These are phyloP conservation scores for Dictyostelium capitatum DNA, from an alignment of 78 protist genomes.

Conservation along the genomic window DNA sequence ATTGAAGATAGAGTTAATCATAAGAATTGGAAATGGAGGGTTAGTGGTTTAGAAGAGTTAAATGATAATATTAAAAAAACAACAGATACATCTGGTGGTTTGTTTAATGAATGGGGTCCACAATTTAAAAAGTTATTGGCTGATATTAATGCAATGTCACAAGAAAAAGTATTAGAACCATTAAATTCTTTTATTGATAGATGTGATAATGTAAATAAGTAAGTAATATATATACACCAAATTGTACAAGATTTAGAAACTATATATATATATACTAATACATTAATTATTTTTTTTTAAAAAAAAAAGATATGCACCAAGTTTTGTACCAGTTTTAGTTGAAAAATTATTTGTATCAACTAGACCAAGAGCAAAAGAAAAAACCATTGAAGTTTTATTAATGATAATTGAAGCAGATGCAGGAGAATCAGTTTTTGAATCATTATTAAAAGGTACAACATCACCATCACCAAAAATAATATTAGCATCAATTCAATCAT, in stretches of 20 bases:
- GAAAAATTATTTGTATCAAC: slow-evolving; percentile 57
- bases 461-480: slow-evolving; percentile 38
- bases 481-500: slow-evolving; percentile 15
- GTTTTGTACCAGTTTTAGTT: slow-evolving; percentile 38
- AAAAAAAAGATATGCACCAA: slow-evolving; percentile 21
- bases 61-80: slow-evolving; percentile 31
- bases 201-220: slow-evolving; percentile 63
- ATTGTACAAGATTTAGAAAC: no score
- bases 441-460: slow-evolving; percentile 59
- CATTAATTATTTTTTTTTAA: not conserved
- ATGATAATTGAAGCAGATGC: slow-evolving; percentile 59
- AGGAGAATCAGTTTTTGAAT: slow-evolving; percentile 52
- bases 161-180: slow-evolving; percentile 71
- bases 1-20: slow-evolving; percentile 71
- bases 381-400: slow-evolving; percentile 38
- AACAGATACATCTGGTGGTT: slow-evolving; percentile 39
- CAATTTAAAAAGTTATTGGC: slow-evolving; percentile 46
- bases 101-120: slow-evolving; percentile 75
- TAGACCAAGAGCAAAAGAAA: slow-evolving; percentile 57
- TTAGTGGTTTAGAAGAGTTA: slow-evolving; percentile 72
- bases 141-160: slow-evolving; percentile 76
- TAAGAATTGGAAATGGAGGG: slow-evolving; percentile 74
- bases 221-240: not conserved
- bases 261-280: slow-evolving; percentile 7
- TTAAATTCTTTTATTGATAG: slow-evolving; percentile 75